Evolutionary conservation across 306 rosid genomes (phyloP).

Genomic region (Fragaria ananassa): DNA sequence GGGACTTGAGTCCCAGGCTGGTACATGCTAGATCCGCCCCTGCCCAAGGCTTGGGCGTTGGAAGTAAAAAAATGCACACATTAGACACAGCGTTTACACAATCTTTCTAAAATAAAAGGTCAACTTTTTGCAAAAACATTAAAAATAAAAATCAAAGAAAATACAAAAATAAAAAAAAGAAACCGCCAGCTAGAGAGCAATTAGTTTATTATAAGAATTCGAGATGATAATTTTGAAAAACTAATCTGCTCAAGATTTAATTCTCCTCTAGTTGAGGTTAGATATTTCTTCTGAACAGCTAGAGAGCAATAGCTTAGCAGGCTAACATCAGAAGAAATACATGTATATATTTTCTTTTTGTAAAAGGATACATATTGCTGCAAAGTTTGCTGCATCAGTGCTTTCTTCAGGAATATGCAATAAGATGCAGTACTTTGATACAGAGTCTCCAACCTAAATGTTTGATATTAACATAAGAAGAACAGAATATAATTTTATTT

Average conservation of each 20-base stretch:
- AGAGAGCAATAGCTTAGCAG: neutral
- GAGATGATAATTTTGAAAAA: neutral
- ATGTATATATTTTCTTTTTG: neutral
- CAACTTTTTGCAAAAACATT: too few relatives aligned
- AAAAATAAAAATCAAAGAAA: neutral
- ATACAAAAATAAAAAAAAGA: neutral
- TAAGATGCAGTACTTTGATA: slow-evolving; percentile 45
- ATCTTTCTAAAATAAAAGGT: neutral
- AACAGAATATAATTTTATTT: neutral
- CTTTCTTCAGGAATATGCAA: slow-evolving; percentile 47
- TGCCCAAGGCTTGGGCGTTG: neutral
- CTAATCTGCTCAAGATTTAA: neutral
- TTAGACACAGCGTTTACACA: neutral
- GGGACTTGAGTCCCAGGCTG: too few relatives aligned
- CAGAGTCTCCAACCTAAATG: slow-evolving; percentile 47
- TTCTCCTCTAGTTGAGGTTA: neutral
- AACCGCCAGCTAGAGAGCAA: neutral
- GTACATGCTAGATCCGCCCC: too few relatives aligned
- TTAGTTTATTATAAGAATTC: neutral
- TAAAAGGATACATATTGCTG: slow-evolving; percentile 55
- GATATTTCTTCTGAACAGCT: neutral
- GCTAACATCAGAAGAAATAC: neutral
- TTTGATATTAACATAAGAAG: neutral
- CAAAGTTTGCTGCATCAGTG: slow-evolving; percentile 44
- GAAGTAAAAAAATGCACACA: neutral